Conservation (phyloP, 352 stramenopile species). For the Pilasporangium apinafurcum region DNA sequence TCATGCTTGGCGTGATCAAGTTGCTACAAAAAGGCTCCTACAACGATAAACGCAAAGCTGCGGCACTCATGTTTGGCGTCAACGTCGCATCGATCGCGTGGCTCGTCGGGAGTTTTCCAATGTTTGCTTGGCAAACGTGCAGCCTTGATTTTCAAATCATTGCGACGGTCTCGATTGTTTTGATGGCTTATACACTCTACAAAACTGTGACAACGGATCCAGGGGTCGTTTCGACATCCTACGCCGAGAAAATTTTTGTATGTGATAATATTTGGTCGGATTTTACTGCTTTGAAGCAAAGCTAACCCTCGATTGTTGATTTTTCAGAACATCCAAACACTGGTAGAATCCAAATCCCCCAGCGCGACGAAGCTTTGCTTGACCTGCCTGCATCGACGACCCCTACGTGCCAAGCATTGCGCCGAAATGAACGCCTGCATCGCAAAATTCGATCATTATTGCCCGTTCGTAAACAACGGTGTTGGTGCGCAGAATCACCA, state of each 20-base stretch:
- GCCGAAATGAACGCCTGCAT: slow-evolving; percentile 75
- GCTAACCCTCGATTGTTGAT: too few relatives aligned
- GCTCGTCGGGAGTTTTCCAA: slow-evolving; percentile 41
- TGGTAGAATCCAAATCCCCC: slow-evolving; percentile 71
- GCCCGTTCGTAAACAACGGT: slow-evolving; percentile 88
- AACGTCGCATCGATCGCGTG: slow-evolving; percentile 69
- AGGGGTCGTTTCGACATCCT: slow-evolving; percentile 57
- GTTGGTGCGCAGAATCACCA: slow-evolving; percentile 93
- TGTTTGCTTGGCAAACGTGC: slow-evolving; percentile 16
- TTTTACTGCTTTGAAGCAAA: too few relatives aligned
- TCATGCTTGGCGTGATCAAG: slow-evolving; percentile 33
- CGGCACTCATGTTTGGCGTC: slow-evolving; percentile 62
- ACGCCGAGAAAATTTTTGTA: slow-evolving; percentile 61
- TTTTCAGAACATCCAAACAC: slow-evolving; percentile 52
- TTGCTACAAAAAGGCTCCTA: slow-evolving; percentile 58
- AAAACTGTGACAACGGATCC: slow-evolving; percentile 44
- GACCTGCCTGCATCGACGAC: slow-evolving; percentile 70
- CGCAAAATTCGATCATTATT: slow-evolving; percentile 83
- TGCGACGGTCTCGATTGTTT: slow-evolving; percentile 12
- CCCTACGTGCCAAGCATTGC: slow-evolving; percentile 73
- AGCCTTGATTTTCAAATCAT: slow-evolving; percentile 19
- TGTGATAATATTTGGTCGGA: too few relatives aligned
- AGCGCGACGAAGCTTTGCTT: slow-evolving; percentile 73
- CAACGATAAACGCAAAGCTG: slow-evolving; percentile 68
- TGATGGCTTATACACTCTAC: slow-evolving; percentile 50